A percentile compares a stretch with the other conserved stretches of the same genome.
Evolutionary conservation across 2,329 filamentous ascomycete genomes (phyloP).

Genomic region (Pseudopyrenochaeta lycopersici): DNA sequence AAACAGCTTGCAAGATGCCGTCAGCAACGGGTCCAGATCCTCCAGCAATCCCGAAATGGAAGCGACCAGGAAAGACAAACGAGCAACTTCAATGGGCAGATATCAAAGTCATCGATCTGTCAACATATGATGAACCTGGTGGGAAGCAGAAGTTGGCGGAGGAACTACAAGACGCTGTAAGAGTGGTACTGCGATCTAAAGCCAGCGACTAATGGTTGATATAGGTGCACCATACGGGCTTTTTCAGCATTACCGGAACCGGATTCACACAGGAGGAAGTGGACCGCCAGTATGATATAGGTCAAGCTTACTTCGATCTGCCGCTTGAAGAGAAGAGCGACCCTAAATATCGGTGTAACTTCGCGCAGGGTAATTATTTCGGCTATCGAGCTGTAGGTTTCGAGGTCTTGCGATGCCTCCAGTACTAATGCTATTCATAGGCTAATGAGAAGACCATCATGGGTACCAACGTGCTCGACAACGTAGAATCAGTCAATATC

Average conservation of each 20-base stretch:
- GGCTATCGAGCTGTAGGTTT: constrained; percentile 37
- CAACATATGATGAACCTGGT: constrained; percentile 62
- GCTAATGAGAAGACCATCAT: constrained; percentile 42
- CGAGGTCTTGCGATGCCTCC: neutral
- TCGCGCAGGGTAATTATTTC: constrained; percentile 41
- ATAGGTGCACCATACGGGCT: constrained; percentile 40
- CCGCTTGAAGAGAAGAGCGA: constrained; percentile 40
- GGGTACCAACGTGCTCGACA: constrained; percentile 44
- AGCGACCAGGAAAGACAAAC: constrained; percentile 33
- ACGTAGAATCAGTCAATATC: constrained; percentile 44
- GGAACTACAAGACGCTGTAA: constrained; percentile 64
- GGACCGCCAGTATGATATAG: constrained; percentile 44
- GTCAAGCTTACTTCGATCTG: constrained; percentile 42
- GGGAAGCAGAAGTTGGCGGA: constrained; percentile 64
- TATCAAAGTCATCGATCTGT: constrained; percentile 51
- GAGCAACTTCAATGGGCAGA: constrained; percentile 39
- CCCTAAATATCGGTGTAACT: constrained; percentile 40
- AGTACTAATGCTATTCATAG: constrained; percentile 8
- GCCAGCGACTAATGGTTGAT: neutral
- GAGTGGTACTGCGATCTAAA: neutral
- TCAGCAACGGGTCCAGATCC: constrained; percentile 25
- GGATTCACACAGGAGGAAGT: constrained; percentile 41
- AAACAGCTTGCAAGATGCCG: constrained; percentile 26
- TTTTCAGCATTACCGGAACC: constrained; percentile 42
- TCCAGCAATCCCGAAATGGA: constrained; percentile 33